Conservation (phyloP, 2,329 filamentous ascomycete species). For the Raffaelea arxii region DNA sequence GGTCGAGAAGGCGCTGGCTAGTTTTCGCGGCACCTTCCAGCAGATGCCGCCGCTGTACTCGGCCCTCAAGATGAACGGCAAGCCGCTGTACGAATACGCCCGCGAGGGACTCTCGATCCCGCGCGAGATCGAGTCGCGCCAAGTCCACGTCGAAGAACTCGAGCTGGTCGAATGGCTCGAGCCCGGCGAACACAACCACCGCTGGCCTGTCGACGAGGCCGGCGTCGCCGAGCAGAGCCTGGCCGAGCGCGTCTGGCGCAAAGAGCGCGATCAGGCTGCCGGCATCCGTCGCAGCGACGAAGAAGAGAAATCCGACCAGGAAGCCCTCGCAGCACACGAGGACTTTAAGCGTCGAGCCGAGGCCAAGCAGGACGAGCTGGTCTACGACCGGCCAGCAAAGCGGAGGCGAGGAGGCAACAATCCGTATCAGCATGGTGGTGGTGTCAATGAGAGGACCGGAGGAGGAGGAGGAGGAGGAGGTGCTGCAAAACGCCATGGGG, state of each 20-base stretch:
- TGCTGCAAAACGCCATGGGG: too few relatives aligned
- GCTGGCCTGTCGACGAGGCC: constrained; percentile 73
- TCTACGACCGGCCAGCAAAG: constrained; percentile 38
- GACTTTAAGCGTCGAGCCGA: constrained; percentile 49
- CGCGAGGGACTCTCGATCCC: constrained; percentile 81
- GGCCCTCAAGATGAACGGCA: constrained; percentile 85
- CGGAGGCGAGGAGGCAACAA: constrained; percentile 19
- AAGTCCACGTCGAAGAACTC: constrained; percentile 67
- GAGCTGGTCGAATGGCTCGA: constrained; percentile 80
- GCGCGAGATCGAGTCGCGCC: constrained; percentile 68
- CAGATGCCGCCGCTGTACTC: constrained; percentile 91
- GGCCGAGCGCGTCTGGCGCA: constrained; percentile 60
- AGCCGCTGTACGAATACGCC: constrained; percentile 93
- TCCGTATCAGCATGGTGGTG: constrained; percentile 9
- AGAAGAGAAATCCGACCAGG: constrained; percentile 44
- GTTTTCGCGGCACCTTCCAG: constrained; percentile 73
- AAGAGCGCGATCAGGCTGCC: constrained; percentile 46
- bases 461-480: constrained; percentile 9
- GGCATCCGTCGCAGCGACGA: constrained; percentile 37
- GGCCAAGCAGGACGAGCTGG: constrained; percentile 45
- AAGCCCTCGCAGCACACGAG: constrained; percentile 46
- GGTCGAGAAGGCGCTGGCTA: constrained; percentile 65
- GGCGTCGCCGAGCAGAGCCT: constrained; percentile 64
- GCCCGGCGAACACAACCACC: constrained; percentile 67
- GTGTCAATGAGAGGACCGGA: constrained; percentile 10